Conservation (phyloP, 1,139 yeast species). For the Meyerozyma sp. region DNA sequence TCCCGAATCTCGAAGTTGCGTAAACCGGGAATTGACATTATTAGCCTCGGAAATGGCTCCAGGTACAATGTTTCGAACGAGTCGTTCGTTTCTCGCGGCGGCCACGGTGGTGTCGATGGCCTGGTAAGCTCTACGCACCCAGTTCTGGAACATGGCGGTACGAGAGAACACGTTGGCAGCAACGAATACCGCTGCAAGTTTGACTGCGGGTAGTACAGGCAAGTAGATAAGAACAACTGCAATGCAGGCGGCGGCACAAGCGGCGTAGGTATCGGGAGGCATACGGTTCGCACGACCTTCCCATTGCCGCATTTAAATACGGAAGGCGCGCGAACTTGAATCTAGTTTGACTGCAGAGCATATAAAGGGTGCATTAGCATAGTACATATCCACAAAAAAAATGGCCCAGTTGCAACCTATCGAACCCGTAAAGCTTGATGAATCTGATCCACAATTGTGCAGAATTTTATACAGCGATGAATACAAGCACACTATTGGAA, state of each 20-base stretch:
- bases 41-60: background rate
- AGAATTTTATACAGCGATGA: constrained; percentile 74
- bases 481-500: constrained; percentile 57
- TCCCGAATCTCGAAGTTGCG: constrained; percentile 4
- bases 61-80: background rate
- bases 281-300: background rate
- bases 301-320: background rate
- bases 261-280: background rate
- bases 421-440: constrained; percentile 35
- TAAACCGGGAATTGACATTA: constrained; percentile 1
- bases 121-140: background rate
- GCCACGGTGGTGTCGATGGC: background rate
- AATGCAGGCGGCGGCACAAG: background rate
- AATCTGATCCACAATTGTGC: constrained; percentile 54
- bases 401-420: constrained; percentile 10
- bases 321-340: background rate
- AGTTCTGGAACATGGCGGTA: constrained; percentile 4
- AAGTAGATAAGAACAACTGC: background rate
- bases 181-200: background rate
- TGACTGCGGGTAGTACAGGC: background rate
- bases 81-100: background rate
- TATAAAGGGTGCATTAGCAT: background rate
- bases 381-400: background rate
- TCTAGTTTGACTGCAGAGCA: background rate
- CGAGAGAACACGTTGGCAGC: constrained; percentile 1